These are phyloP conservation scores for Aquilaria yunnanensis DNA, from an alignment of 345 rosid genomes.

Conservation along the genomic window DNA sequence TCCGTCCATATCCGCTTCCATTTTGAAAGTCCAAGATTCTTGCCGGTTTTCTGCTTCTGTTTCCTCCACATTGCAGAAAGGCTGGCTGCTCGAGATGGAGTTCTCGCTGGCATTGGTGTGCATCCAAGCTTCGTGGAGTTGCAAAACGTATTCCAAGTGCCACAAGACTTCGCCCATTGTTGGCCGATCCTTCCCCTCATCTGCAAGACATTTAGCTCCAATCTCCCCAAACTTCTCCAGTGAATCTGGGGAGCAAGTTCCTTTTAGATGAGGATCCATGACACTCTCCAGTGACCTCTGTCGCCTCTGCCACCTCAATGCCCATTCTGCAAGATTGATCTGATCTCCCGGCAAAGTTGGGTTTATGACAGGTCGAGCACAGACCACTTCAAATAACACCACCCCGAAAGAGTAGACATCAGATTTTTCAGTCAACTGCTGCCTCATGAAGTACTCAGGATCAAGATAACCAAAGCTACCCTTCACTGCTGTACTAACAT, in stretches of 20 bases:
- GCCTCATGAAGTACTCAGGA: conserved; percentile 80
- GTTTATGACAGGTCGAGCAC: conserved; percentile 87
- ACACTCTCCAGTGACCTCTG: conserved; percentile 61
- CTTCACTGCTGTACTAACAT: conserved; percentile 93
- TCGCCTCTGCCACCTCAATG: conserved; percentile 62
- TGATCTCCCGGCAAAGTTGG: conserved; percentile 87
- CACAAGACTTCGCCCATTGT: conserved; percentile 89
- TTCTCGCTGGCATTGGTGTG: conserved; percentile 25
- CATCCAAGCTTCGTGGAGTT: conserved; percentile 78
- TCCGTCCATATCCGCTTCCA: conserved; percentile 5
- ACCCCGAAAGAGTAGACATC: conserved; percentile 91
- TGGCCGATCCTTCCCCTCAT: conserved; percentile 82
- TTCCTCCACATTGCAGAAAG: conserved; percentile 16
- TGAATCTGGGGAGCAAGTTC: conserved; percentile 49
- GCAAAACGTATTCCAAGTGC: conserved; percentile 86
- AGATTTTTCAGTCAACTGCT: conserved; percentile 84
- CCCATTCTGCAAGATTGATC: conserved; percentile 97
- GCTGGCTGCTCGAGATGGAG: conserved; percentile 39
- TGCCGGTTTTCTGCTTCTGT: conserved; percentile 15
- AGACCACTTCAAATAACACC: conserved; percentile 74
- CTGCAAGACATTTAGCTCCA: conserved; percentile 82
- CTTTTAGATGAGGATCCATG: conserved; percentile 49
- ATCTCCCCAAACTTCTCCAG: conserved; percentile 83
- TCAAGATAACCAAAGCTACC: conserved; percentile 94
- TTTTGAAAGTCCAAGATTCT: conserved; percentile 3